phyloP scores from a whole-genome alignment of 306 rosid species.

The Citrullus mucosospermus region DNA sequence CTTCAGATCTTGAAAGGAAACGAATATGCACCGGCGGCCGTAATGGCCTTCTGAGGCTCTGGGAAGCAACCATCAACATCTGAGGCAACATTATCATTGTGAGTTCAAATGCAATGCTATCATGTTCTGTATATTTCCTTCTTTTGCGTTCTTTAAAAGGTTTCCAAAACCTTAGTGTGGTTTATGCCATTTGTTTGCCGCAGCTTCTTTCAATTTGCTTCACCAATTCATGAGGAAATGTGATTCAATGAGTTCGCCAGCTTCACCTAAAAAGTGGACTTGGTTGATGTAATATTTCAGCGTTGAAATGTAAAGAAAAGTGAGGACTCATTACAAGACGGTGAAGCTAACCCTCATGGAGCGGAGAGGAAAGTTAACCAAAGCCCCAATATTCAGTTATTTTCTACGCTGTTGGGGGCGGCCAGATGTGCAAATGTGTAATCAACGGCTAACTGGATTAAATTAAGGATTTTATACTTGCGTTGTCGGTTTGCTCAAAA shows the following conservation, averaged over 20 bases:
- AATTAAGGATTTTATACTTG: neutral
- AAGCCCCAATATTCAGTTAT: neutral
- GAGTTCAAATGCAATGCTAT: neutral
- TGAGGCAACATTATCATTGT: constrained; percentile 17
- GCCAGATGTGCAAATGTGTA: neutral
- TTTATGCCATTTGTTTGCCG: neutral
- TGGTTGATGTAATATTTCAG: neutral
- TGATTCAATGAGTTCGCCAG: neutral
- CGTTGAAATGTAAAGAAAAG: neutral
- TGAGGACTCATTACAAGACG: neutral
- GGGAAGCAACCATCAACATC: constrained; percentile 99
- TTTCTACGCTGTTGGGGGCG: neutral
- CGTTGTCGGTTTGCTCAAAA: neutral
- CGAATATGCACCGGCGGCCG: constrained; percentile 97
- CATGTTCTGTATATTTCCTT: neutral
- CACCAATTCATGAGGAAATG: neutral
- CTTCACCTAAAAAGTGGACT: neutral
- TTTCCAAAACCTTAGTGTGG: neutral
- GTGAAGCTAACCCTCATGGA: neutral
- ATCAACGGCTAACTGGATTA: neutral
- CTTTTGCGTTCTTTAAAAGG: neutral
- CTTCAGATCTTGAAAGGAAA: constrained; percentile 92
- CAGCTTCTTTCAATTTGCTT: neutral
- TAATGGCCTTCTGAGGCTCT: constrained; percentile 80
- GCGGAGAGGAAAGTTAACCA: neutral